Evolutionary conservation across 352 stramenopile species (phyloP).

Genomic region (Globisporangium camurandrum): DNA sequence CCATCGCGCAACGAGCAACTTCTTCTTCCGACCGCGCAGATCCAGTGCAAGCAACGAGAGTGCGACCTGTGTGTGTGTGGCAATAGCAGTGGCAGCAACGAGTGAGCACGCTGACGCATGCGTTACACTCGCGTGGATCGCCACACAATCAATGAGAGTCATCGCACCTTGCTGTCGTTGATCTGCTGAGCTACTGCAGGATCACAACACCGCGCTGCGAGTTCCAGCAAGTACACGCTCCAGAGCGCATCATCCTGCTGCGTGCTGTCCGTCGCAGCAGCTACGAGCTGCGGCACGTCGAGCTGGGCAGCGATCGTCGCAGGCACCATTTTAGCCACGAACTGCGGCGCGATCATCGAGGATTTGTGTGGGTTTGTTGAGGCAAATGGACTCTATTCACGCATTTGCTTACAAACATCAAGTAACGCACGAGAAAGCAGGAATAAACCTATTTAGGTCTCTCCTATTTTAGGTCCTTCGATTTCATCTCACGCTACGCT

Average conservation of each 20-base stretch:
- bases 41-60: conserved; percentile 3
- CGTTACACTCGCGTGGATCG: too few species aligned
- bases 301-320: background rate
- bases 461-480: background rate
- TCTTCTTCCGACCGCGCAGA: conserved; percentile 10
- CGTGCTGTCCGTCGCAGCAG: background rate
- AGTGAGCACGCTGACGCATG: too few species aligned
- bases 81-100: background rate
- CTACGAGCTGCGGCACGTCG: background rate
- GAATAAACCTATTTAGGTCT: too few species aligned
- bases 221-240: conserved; percentile 7
- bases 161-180: conserved; percentile 2
- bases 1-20: conserved; percentile 10
- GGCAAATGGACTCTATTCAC: too few species aligned
- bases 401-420: background rate
- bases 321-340: background rate
- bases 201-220: conserved; percentile 5
- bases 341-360: too few species aligned
- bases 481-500: too few species aligned
- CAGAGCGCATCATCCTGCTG: conserved; percentile 2
- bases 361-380: too few species aligned
- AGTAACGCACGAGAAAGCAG: background rate
- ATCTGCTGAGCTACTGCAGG: background rate
- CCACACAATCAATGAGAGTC: background rate
- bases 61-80: background rate